Evolutionary conservation across 2,329 filamentous ascomycete species (phyloP), one percentile per base, ranked within the genome.

Genomic region (Hymenoscyphus salicellus): DNA sequence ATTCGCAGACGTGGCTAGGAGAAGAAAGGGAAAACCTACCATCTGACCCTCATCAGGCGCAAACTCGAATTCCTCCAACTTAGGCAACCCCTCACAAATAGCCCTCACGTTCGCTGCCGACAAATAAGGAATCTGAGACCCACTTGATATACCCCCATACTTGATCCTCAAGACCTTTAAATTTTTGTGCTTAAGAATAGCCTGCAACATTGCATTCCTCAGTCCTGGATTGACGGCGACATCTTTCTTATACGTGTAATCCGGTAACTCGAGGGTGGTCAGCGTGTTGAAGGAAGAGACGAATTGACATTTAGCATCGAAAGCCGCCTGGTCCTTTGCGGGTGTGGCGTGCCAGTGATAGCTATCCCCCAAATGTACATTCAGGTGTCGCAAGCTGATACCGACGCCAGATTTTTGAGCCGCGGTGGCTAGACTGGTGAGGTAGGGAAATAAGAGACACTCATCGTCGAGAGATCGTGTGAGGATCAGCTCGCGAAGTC

Each of bases 251-350:
- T 36, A 36, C 14, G 33, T 36, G 43, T 63, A 56, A 30, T 56
- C 16, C 26, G 16, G 16, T n/a, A 63, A 43, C 8, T 41, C 26
- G 2, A 63, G 46, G 23, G 30, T 56, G 23, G 62, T 60, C 20
- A 63, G 43, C 5, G 62, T 63, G 58, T 60, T 26, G 23, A 63
- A 60, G 23, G 62, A 63, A 11, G 57, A 43, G 23, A 63, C 33
- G 32, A 60, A 63, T 14, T 36, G 57, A 33, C 46, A 63, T 33
- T 63, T 63, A 32, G 57, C 36, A 23, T 33, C 20, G 30, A 60
- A 60, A 14, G 3, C 23, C 2, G 32, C n/a, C 2, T 20, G 43
- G 6, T 43, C 26, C 10, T 56, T 32, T 55, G 43, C 56, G 8
- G 14, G 3, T 2, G 20, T 60, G 28, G 17, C 3, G 10, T 14